These are phyloP conservation scores for Nannizzia gypsea DNA, from an alignment of 2,329 filamentous ascomycete genomes.

Conservation along the genomic window DNA sequence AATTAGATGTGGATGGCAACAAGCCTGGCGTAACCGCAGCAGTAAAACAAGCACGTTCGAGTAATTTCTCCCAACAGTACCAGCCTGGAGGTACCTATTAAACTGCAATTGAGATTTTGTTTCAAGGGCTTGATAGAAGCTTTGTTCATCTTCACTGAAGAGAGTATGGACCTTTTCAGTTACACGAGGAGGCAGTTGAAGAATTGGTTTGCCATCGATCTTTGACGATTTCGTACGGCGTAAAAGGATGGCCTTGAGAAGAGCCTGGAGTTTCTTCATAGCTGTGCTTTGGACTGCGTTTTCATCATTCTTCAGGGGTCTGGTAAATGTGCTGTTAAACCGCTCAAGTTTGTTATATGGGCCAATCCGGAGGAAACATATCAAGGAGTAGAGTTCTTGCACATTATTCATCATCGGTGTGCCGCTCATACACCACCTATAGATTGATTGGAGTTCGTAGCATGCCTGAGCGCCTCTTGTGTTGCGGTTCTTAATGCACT, in stretches of 20 bases:
- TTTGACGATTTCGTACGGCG: constrained; percentile 68
- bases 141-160: constrained; percentile 54
- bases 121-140: constrained; percentile 57
- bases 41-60: constrained; percentile 69
- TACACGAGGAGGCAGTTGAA: constrained; percentile 54
- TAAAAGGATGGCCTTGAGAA: constrained; percentile 70
- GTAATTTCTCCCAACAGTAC: constrained; percentile 61
- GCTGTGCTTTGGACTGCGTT: constrained; percentile 32
- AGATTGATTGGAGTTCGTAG: constrained; percentile 45
- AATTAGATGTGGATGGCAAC: constrained; percentile 64
- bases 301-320: constrained; percentile 37
- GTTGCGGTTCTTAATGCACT: constrained; percentile 64
- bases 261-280: constrained; percentile 59
- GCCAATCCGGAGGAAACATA: constrained; percentile 64
- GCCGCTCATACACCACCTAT: constrained; percentile 65
- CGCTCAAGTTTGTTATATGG: constrained; percentile 56
- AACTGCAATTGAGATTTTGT: constrained; percentile 55
- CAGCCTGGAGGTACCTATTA: constrained; percentile 61
- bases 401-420: constrained; percentile 85
- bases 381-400: constrained; percentile 62
- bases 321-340: constrained; percentile 50
- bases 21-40: constrained; percentile 67
- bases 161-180: constrained; percentile 50
- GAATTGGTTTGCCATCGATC: constrained; percentile 68
- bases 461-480: constrained; percentile 52